Base-by-base conservation (phyloP, 2,329 filamentous ascomycete species). In the Neurospora sp. region DNA sequence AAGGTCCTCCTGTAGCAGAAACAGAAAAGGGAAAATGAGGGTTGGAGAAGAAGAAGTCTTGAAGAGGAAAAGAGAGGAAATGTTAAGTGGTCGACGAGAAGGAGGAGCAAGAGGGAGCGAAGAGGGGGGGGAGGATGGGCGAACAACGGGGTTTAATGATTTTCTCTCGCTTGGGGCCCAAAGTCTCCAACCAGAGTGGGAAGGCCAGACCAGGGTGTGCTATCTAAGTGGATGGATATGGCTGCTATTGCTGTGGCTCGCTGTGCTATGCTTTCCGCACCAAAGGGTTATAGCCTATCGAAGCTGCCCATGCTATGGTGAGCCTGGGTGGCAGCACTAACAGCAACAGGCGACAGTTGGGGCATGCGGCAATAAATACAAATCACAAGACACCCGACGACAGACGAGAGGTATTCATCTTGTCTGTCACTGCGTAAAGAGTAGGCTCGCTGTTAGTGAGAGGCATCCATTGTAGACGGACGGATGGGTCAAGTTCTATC, bases 101-200 rank as follows among this genome's bases (percentile, higher is more conserved):
- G 75, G 78, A 73, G 76, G 78, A 79, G 78, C 76, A 78, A 79
- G 78, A 77, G 72, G 74, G 79, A 77, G 77, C 75, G 76, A 74
- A 76, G 74, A 72, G 73, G 76, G 78, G 80, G 80, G 79, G 76
- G 76, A 76, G 78, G 79, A 78, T 77, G 76, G 77, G 78, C 77
- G 76, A 75, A 72, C 74, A 77, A 76, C 79, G 75, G 79, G 79
- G 79, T 80, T 81, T 80, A 80, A 80, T 80, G 76, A 79, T 78
- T 77, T 46, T 79, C 71, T 76, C 72, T 77, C 72, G 70, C 72
- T 72, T 71, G 71, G 73, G 73, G 68, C 28, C 28, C 28, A 33
- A 39, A 62, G 52, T 36, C 52, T 62, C 52, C 52, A 62, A 62
- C 52, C 52, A 33, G 52, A 62, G 52, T 62, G 52, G 52, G 52